Base-by-base conservation (phyloP, 805 yeast species). In the Saccharomyces eubayanus region DNA sequence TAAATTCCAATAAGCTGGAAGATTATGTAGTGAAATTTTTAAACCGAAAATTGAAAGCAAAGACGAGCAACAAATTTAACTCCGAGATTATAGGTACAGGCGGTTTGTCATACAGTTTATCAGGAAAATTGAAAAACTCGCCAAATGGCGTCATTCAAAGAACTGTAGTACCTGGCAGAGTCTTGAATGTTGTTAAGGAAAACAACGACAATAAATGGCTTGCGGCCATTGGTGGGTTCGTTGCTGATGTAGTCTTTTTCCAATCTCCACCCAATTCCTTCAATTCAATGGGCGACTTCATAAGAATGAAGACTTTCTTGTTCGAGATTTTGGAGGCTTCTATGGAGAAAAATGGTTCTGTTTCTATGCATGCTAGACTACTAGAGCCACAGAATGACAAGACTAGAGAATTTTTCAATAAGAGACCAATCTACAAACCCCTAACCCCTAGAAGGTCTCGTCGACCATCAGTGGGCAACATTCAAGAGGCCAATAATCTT, bases 51-150 rank as follows among this genome's bases (percentile, higher is more conserved):
- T 21, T 53, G 43, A 29, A 47, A 50, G 47, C 49, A 49, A 47
- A 28, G 24, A 57, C 36, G 50, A 51, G 46, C 24, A 51, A 51
- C 10, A 53, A 49, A 21, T 46, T 46, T 21, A 53, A 54, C 10
- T 54, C 58, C 46, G 67, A 68, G 28, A 66, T 81, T 48, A 77
- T 84, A 52, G 95, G 90, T 31, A 80, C 87, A 6, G 96, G 86
- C 29, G 96, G 96, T 6, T 75, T 88, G 55, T 78, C 88, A 1
- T 89, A 87, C 62, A 75, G 74, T 43, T 77, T 85, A 56, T 78
- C 76, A 54, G 96, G 96, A 6, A 78, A 89, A 66, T 71, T 89
- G 41, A 65, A 73, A 54, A 85, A 82, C 66, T 75, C 86, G 3
- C 94, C 95, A 24, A 81, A 84, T 62, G 96, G 96, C 50, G 70